Base-by-base conservation (phyloP, 176 grass and related monocot species). In the Tillandsia fasciculata region DNA sequence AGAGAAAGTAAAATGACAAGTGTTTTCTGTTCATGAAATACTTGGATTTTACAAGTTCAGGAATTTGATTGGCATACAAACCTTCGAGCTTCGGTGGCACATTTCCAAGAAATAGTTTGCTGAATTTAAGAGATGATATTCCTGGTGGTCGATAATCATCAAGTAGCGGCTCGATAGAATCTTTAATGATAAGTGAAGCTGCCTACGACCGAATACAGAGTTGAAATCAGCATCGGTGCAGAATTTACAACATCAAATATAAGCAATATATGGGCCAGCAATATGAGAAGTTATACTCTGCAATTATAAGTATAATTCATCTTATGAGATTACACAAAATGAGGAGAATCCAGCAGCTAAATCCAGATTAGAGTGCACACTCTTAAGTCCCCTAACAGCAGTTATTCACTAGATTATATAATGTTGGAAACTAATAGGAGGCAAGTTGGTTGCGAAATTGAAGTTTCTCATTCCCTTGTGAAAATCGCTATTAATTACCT, bases 31-130 rank as follows among this genome's bases (percentile, higher is more conserved):
- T 42, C 33, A 42, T 42, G 33, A 42, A 42, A 42, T 42, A 42
- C 33, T 42, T 42, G 4, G 33, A 42, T 42, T 61, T 61, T 61
- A 57, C 3, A 57, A 57, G 3, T 71, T 75, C 73, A 54, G 42
- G 33, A 42, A 3, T 42, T 42, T 5, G 33, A 42, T 42, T 42
- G 33, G 33, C 33, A 27, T n/a, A 72, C 64, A 79, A 64, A 97
- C 93, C 93, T 97, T 97, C 94, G 48, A 97, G 90, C 72, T 97
- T 92, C 71, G 94, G 94, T n/a, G 94, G 71, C 17, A 97, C 89
- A 64, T 78, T 83, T 80, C 94, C 94, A 74, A 97, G 94, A 66
- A 76, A 90, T 74, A 97, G 89, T 79, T 97, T 97, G 75, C 78
- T 90, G 84, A 97, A 97, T 79, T 97, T 97, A 70, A 97, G 64